Evolutionary conservation across 2,329 filamentous ascomycete genomes (phyloP), one percentile per base, ranked within the genome.

Genomic region (Bipolaris oryzae): DNA sequence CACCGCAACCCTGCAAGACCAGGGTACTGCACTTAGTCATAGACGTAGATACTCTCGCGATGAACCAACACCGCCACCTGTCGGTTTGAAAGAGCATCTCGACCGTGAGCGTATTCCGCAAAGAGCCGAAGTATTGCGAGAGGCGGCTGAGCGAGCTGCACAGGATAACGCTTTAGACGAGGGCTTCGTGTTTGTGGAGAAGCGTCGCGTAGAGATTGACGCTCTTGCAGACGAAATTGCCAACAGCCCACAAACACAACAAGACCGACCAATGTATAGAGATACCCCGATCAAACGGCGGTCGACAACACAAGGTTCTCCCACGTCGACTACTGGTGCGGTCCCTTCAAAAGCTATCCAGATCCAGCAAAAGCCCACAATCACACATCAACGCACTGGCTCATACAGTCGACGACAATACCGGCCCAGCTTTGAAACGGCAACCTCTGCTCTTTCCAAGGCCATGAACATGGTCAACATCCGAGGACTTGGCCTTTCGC

Each of bases 101-200:
- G 75, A 77, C n/a, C 72, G 73, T 21, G 79, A 80, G 60, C 68
- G 74, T 7, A 70, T 74, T n/a, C 77, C 76, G 34, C 74, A 74
- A 41, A 75, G 79, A 42, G 61, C 66, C 16, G 76, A 77, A 39
- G 69, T 73, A 7, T 60, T 76, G 58, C 74, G 77, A 33, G 79
- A 80, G 48, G 83, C 83, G 47, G 81, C 82, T 38, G 87, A 89
- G 62, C 82, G 84, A 43, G 89, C 89, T 3, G 92, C 91, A 2
- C 91, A 96, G 68, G 94, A 98, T 62, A 87, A 96, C 46, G 90
- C 90, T 1, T 90, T 96, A 67, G 93, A 96, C 73, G 87, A 94
- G 63, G 95, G 98, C 64, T 99, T 98, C 69, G 94, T 99, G 18
- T 83, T 98, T 23, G 91, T 99, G 11, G 95, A 99, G 79, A 96